phyloP scores from a whole-genome alignment of 2,329 filamentous ascomycete species.

The Fusarium globosum region DNA sequence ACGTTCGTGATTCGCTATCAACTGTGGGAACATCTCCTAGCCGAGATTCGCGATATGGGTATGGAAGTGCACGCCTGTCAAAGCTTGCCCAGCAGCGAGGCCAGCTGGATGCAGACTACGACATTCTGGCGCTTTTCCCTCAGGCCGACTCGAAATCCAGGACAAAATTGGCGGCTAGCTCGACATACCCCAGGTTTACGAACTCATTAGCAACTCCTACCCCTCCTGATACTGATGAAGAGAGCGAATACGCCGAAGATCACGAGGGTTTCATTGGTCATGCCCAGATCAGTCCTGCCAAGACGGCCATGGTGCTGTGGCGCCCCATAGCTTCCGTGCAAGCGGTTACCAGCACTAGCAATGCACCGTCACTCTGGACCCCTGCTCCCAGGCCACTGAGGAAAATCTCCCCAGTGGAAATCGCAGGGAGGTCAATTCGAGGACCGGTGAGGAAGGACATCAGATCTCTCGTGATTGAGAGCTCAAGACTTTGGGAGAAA shows the following conservation, averaged over 20 bases:
- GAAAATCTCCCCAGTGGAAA: constrained; percentile 19
- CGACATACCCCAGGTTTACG: constrained; percentile 31
- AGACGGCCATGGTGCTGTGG: constrained; percentile 37
- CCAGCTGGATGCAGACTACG: constrained; percentile 27
- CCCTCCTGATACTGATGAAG: constrained; percentile 64
- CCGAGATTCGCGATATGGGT: constrained; percentile 36
- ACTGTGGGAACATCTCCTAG: constrained; percentile 52
- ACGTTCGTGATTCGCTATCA: constrained; percentile 61
- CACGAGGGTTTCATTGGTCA: constrained; percentile 28
- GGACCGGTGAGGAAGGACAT: constrained; percentile 18
- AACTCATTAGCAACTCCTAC: constrained; percentile 51
- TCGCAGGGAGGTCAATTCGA: constrained; percentile 8
- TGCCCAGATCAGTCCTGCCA: constrained; percentile 21
- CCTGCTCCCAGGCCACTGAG: constrained; percentile 25
- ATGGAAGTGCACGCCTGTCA: constrained; percentile 27
- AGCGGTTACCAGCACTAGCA: constrained; percentile 1
- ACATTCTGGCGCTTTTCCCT: constrained; percentile 28
- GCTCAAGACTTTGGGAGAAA: constrained; percentile 39
- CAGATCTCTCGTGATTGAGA: constrained; percentile 38
- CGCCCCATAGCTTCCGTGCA: constrained; percentile 30
- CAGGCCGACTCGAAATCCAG: constrained; percentile 27
- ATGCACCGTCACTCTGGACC: constrained; percentile 40
- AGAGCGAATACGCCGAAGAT: constrained; percentile 49
- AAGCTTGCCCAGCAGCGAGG: constrained; percentile 30
- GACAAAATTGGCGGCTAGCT: constrained; percentile 19